phyloP scores from a whole-genome alignment of 371 early-diverging fungal species.

The Phascolomyces articulosus region DNA sequence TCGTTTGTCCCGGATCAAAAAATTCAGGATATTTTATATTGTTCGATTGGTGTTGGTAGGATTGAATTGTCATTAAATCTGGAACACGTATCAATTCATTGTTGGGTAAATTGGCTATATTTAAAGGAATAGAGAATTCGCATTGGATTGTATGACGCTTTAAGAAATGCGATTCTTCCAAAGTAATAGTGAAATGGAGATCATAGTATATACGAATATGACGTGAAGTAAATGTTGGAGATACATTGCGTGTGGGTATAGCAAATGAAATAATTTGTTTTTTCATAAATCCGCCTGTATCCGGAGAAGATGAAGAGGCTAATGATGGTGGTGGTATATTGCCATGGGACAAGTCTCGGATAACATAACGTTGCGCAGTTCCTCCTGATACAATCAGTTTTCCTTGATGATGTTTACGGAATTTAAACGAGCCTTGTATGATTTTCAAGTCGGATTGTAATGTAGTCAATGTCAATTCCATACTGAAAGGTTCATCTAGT shows the following conservation, averaged over 20 bases:
- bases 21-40: conserved; percentile 31
- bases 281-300: too few relatives aligned
- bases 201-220: conserved; percentile 50
- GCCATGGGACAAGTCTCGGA: not conserved
- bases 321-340: not conserved
- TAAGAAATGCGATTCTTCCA: conserved; percentile 21
- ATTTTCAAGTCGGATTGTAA: conserved; percentile 7
- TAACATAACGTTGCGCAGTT: not conserved
- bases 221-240: conserved; percentile 44
- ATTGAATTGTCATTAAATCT: conserved; percentile 29
- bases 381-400: conserved; percentile 20
- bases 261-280: conserved; percentile 21
- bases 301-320: not conserved
- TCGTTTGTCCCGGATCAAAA: conserved; percentile 24
- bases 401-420: conserved; percentile 45
- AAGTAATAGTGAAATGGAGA: conserved; percentile 27
- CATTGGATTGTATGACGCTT: conserved; percentile 10
- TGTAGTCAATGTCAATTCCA: conserved; percentile 13
- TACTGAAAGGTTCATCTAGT: conserved; percentile 9
- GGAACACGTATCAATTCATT: conserved; percentile 40
- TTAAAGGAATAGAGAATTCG: conserved; percentile 47
- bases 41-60: conserved; percentile 25
- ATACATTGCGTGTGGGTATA: conserved; percentile 47
- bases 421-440: conserved; percentile 18
- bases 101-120: conserved; percentile 94